These are phyloP conservation scores for Chaetomium fimeti DNA, from an alignment of 495 filamentous ascomycete species.

Conservation along the genomic window DNA sequence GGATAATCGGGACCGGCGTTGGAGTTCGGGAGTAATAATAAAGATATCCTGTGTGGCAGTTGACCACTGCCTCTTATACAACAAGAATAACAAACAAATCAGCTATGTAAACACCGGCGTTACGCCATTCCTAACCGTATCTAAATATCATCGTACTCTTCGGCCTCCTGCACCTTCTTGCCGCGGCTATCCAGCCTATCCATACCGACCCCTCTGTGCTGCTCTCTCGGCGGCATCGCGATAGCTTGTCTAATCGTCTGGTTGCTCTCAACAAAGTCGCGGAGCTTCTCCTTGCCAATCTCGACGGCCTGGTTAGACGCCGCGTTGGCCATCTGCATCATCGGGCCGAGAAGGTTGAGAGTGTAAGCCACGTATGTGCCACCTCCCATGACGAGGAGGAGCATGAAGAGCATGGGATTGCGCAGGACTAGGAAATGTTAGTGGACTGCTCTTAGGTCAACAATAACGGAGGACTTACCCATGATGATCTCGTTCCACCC, in stretches of 20 bases:
- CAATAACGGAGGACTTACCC: conserved; percentile 56
- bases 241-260: conserved; percentile 79
- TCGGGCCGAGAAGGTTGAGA: conserved; percentile 93
- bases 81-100: conserved; percentile 9
- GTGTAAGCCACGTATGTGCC: conserved; percentile 85
- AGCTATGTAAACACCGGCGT: conserved; percentile 8
- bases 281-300: conserved; percentile 81
- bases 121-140: conserved; percentile 13
- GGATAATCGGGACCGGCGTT: conserved; percentile 18
- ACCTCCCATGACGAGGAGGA: conserved; percentile 71
- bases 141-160: conserved; percentile 53
- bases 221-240: conserved; percentile 56
- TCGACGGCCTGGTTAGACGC: conserved; percentile 82
- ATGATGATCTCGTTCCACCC: conserved; percentile 97
- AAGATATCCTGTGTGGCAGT: conserved; percentile 25
- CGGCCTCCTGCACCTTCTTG: conserved; percentile 48
- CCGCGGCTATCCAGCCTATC: conserved; percentile 61
- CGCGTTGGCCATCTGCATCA: conserved; percentile 89
- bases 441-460: conserved; percentile 15
- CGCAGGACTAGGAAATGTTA: conserved; percentile 68
- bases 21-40: conserved; percentile 15
- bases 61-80: conserved; percentile 8
- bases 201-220: conserved; percentile 52
- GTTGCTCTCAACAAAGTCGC: conserved; percentile 79
- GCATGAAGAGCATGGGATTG: conserved; percentile 88